Evolutionary conservation across 306 rosid genomes (phyloP), one percentile per base, ranked within the genome.

Genomic region (Senna siamea): DNA sequence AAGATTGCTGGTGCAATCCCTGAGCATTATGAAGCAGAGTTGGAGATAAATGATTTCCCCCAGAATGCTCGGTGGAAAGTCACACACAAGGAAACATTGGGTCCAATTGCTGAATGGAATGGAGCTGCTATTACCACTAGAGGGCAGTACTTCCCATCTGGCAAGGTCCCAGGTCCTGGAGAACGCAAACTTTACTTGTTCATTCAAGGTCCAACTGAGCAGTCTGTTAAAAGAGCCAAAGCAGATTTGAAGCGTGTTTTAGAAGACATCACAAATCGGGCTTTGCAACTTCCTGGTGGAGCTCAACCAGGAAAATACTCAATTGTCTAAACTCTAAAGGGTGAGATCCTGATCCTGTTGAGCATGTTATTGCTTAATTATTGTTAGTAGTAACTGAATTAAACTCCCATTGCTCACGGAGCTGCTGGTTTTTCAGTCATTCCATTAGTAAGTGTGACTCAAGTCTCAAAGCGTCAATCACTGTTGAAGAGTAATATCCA

Each of bases 21-120:
- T 12, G 98, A 91, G 84, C 97, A 93, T 75, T 93, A 87, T 19
- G 97, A 93, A 73, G 96, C 97, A 6, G 98, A 91, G 77, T 82
- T 91, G 81, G 98, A 93, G 82, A 93, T 93, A 74, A 91, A 93
- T 75, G 98, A 93, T 83, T 93, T 93, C 69, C 98, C 98, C 37
- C 98, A 93, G 84, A 93, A 89, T 86, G 98, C 98, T 62, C 79
- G 98, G 59, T 93, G 97, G 98, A 93, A 91, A 84, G 98, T 93
- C 44, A 90, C 97, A 40, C 98, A 93, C 82, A 93, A 93, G 90
- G 98, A 93, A 78, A 93, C 98, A 17, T 84, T 91, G 78, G 98
- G 96, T 14, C 96, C 97, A 26, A 87, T 91, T 74, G 89, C 93
- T 7, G 97, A 90, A 28, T 93, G 96, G 96, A 90, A 96, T 18